A percentile compares a stretch with the other conserved stretches of the same genome.
These are phyloP conservation scores for Aspergillus melleus DNA, from an alignment of 2,329 filamentous ascomycete genomes.

Conservation along the genomic window DNA sequence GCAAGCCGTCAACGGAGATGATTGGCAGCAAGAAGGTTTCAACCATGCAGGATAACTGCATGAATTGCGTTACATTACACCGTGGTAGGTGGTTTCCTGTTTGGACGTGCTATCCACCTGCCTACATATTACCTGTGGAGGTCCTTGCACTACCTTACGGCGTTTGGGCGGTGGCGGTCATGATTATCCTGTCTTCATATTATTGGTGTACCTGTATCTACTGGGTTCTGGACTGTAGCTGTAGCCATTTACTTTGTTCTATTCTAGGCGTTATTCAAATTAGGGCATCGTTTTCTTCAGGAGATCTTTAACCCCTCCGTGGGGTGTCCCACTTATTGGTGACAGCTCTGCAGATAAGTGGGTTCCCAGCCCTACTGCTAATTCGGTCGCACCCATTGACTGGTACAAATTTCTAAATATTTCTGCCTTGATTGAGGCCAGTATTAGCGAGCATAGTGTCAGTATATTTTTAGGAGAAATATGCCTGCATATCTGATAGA, in stretches of 20 bases:
- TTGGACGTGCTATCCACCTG: not conserved
- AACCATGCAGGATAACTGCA: constrained; percentile 22
- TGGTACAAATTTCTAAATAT: not conserved
- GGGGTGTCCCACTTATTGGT: no score
- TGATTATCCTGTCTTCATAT: not conserved
- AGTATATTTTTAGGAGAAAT: no score
- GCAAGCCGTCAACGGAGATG: constrained; percentile 46
- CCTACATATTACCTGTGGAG: not conserved
- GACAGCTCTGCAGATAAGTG: not conserved
- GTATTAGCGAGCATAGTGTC: no score
- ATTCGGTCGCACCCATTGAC: not conserved
- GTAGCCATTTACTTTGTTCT: not conserved
- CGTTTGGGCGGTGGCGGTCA: not conserved
- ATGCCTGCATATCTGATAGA: no score
- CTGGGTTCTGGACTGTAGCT: not conserved
- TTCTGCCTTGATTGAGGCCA: not conserved
- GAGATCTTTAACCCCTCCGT: not conserved
- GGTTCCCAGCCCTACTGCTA: no score
- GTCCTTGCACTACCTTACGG: not conserved
- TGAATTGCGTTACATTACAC: not conserved
- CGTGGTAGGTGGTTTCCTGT: not conserved
- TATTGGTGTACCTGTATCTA: not conserved
- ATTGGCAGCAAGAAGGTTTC: constrained; percentile 67
- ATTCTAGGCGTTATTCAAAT: not conserved
- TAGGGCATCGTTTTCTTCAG: not conserved